Percentiles rank a stretch among this genome's conserved stretches.
Conservation (phyloP, 768 basidiomycete genomes). For the Leccinum imitatum region DNA sequence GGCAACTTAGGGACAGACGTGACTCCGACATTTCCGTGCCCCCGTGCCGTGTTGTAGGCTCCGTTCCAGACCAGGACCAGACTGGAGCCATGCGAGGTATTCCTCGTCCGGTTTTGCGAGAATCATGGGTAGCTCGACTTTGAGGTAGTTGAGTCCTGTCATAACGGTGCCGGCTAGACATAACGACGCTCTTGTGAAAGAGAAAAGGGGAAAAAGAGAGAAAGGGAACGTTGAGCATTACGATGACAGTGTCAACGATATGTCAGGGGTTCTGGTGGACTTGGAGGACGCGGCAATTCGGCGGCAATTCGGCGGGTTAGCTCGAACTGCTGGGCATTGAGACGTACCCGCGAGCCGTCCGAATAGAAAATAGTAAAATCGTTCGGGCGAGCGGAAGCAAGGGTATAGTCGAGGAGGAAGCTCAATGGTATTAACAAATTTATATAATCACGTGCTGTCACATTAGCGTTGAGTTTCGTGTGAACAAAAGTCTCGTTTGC, state of each 20-base stretch:
- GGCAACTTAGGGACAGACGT: too few relatives aligned
- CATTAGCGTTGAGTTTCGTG: too few relatives aligned
- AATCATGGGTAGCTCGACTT: conserved; percentile 69
- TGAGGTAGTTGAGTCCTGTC: conserved; percentile 80
- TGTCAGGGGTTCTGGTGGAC: conserved; percentile 4
- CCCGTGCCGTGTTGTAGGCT: too few relatives aligned
- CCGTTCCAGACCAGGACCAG: too few relatives aligned
- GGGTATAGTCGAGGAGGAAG: not conserved
- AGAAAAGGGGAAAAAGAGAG: not conserved
- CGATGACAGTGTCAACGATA: not conserved
- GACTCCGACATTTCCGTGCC: too few relatives aligned
- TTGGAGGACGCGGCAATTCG: conserved; percentile 8
- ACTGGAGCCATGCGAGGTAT: conserved; percentile 77
- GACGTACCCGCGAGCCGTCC: conserved; percentile 17
- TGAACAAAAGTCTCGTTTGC: too few relatives aligned
- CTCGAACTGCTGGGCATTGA: conserved; percentile 6
- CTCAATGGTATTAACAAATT: too few relatives aligned
- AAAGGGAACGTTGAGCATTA: not conserved
- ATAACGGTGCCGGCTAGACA: conserved; percentile 74
- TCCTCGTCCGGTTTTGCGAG: conserved; percentile 76
- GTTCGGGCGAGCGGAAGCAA: conserved; percentile 14
- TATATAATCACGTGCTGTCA: too few relatives aligned
- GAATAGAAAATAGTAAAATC: conserved; percentile 10
- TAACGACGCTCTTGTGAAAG: conserved; percentile 44
- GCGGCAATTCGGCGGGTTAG: not conserved